Conservation (phyloP, 805 yeast species). For the Yamadazyma takamatsuzukensis region DNA sequence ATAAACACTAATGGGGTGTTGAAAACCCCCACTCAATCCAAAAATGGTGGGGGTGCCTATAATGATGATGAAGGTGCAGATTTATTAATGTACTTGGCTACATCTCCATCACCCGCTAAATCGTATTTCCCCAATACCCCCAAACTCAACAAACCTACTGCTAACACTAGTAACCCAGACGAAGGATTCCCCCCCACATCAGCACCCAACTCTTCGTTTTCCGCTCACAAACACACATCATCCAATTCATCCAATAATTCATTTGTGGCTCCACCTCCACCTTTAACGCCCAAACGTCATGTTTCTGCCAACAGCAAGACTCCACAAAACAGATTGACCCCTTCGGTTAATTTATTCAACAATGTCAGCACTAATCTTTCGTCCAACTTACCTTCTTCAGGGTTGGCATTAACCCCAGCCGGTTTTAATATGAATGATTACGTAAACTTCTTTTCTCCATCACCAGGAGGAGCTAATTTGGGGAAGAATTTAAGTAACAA, state of each 20-base stretch:
- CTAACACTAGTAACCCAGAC: no score
- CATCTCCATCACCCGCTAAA: conserved; percentile 71
- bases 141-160: conserved; percentile 7
- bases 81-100: conserved; percentile 73
- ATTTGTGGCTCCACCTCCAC: conserved; percentile 38
- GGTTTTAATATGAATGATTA: conserved; percentile 82
- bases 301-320: conserved; percentile 23
- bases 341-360: conserved; percentile 31
- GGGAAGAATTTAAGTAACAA: conserved; percentile 14
- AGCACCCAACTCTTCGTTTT: conserved; percentile 23
- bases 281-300: conserved; percentile 39
- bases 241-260: conserved; percentile 15
- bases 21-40: conserved; percentile 37
- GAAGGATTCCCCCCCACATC: conserved; percentile 9
- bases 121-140: conserved; percentile 33
- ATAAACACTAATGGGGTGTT: conserved; percentile 16
- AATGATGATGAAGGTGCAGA: conserved; percentile 72
- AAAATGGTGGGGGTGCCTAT: conserved; percentile 15
- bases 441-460: conserved; percentile 74
- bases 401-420: conserved; percentile 50
- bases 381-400: conserved; percentile 33
- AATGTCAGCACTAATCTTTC: conserved; percentile 14
- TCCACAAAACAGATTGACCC: conserved; percentile 41
- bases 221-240: conserved; percentile 12
- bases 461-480: conserved; percentile 40